These are phyloP conservation scores for Gracilaria vermiculophylla DNA, from an alignment of 23 red algal genomes.

Conservation along the genomic window DNA sequence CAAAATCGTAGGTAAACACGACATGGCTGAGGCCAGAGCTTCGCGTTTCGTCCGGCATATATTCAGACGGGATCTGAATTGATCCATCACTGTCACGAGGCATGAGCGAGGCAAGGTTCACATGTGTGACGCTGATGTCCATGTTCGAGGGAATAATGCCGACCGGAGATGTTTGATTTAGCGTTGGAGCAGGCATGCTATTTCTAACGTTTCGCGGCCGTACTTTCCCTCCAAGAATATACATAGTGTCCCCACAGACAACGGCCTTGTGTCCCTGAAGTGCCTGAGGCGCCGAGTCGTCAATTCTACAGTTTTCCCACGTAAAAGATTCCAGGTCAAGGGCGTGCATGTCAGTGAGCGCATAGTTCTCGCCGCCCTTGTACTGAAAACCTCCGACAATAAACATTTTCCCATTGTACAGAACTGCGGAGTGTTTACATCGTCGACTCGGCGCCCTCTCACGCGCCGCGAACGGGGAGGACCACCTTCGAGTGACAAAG, in stretches of 20 bases:
- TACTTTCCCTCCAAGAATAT: slow-evolving; percentile 94
- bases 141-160: slow-evolving; percentile 14
- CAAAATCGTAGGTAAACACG: slow-evolving; percentile 86
- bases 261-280: slow-evolving; percentile 96
- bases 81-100: neutral
- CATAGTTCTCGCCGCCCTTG: slow-evolving; percentile 86
- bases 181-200: neutral
- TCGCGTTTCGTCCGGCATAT: slow-evolving; percentile 26
- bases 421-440: slow-evolving; percentile 96
- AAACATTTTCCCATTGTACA: slow-evolving; percentile 85
- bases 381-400: slow-evolving; percentile 95
- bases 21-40: slow-evolving; percentile 70
- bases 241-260: slow-evolving; percentile 86
- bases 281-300: slow-evolving; percentile 66
- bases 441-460: slow-evolving; percentile 72
- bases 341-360: slow-evolving; percentile 81
- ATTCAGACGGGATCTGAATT: neutral
- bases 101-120: slow-evolving; percentile 4
- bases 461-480: slow-evolving; percentile 4
- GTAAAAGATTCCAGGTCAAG: slow-evolving; percentile 75
- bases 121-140: neutral
- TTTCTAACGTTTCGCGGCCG: slow-evolving; percentile 26
- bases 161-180: neutral
- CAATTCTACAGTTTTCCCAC: slow-evolving; percentile 68
- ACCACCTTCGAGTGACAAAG: slow-evolving; percentile 73